Conservation (phyloP, 164 flowering plant genomes). For the Taxillus chinensis region DNA sequence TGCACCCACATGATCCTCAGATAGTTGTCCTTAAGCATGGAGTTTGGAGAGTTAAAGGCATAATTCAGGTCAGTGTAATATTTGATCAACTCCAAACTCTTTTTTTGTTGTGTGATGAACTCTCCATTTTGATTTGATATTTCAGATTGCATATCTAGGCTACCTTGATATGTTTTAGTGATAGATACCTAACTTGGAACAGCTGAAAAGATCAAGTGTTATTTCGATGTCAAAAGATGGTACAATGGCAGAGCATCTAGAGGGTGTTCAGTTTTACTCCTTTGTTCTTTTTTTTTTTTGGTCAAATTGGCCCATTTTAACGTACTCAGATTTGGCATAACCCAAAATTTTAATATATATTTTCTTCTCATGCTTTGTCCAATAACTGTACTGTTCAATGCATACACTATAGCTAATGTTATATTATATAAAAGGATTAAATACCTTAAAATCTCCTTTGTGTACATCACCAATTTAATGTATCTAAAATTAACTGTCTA, state of each 20-base stretch:
- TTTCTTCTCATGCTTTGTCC: too few species aligned
- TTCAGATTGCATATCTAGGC: background rate
- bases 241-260: background rate
- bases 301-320: background rate
- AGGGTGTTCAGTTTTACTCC: background rate
- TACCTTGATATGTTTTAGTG: background rate
- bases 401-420: too few species aligned
- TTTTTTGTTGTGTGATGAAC: too few species aligned
- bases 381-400: too few species aligned
- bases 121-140: too few species aligned
- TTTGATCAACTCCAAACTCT: background rate
- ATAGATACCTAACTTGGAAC: too few species aligned
- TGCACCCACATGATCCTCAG: constrained; percentile 73
- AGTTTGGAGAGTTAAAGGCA: constrained; percentile 88
- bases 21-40: constrained; percentile 74
- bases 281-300: background rate
- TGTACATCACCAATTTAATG: background rate
- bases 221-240: background rate
- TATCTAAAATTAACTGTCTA: background rate
- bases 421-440: background rate
- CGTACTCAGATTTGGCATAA: background rate
- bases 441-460: background rate
- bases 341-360: too few species aligned
- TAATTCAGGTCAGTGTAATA: constrained; percentile 55
- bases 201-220: background rate